Percentiles rank a stretch among this genome's conserved stretches.
Conservation (phyloP, 164 flowering plant genomes). For the Vitis amurensis region DNA sequence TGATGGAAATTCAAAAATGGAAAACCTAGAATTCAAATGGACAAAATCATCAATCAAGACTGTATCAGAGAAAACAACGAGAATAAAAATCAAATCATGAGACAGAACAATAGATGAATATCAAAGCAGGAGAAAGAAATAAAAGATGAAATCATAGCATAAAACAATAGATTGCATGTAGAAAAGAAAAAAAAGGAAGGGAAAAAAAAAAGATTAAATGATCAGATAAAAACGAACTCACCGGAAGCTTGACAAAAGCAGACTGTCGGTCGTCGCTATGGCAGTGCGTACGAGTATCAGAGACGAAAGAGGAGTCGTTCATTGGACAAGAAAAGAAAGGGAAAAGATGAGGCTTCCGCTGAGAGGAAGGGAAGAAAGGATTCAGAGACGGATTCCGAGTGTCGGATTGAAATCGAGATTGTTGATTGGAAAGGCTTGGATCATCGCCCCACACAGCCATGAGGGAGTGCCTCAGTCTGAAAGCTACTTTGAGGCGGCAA, state of each 20-base stretch:
- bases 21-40: conserved; percentile 5
- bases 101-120: too few species aligned
- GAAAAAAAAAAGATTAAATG: background rate
- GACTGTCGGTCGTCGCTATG: conserved; percentile 5
- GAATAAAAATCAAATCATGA: too few species aligned
- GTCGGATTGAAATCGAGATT: conserved; percentile 10
- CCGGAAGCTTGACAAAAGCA: conserved; percentile 1
- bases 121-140: too few species aligned
- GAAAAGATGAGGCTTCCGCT: background rate
- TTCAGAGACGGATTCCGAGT: conserved; percentile 12
- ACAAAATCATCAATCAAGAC: background rate
- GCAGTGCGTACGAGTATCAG: background rate
- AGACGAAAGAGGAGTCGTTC: background rate
- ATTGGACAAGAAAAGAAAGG: background rate
- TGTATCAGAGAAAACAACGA: too few species aligned
- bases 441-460: conserved; percentile 15
- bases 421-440: conserved; percentile 8
- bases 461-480: too few species aligned
- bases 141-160: too few species aligned
- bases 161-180: too few species aligned
- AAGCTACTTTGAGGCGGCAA: background rate
- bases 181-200: background rate
- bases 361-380: conserved; percentile 15
- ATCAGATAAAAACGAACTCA: conserved; percentile 7
- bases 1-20: background rate